Percentiles rank a stretch among this genome's conserved stretches.
Conservation (phyloP, 257 asterid genomes). For the Salvia rosmarinus region DNA sequence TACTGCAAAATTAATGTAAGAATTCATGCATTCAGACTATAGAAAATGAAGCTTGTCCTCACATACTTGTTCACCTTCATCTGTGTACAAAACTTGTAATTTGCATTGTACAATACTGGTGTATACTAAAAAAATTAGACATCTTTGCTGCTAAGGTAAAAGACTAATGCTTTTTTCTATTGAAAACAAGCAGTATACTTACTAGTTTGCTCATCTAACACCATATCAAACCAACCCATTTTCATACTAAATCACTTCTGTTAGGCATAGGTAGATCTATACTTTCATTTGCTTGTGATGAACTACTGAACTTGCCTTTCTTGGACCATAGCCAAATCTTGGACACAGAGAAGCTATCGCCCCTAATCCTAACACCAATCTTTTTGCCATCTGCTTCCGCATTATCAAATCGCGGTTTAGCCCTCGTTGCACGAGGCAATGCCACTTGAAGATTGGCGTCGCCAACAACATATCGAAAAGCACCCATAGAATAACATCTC, state of each 20-base stretch:
- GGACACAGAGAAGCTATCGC: conserved; percentile 71
- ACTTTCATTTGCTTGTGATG: conserved; percentile 34
- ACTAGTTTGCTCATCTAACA: background rate
- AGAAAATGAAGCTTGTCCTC: background rate
- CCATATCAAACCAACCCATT: background rate
- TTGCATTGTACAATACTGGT: background rate
- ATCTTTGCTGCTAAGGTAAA: background rate
- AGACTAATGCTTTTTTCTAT: background rate
- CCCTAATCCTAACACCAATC: conserved; percentile 51
- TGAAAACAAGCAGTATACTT: conserved; percentile 8
- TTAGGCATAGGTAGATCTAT: conserved; percentile 33
- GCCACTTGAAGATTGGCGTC: conserved; percentile 50
- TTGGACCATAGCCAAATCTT: conserved; percentile 80
- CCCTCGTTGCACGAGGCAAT: conserved; percentile 28
- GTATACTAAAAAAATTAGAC: background rate
- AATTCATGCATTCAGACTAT: background rate
- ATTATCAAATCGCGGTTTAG: conserved; percentile 1
- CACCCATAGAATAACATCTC: conserved; percentile 73
- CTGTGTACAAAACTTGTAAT: conserved; percentile 1
- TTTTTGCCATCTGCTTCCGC: conserved; percentile 47
- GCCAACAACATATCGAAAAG: conserved; percentile 58
- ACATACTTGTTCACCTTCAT: background rate
- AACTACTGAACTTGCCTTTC: conserved; percentile 39
- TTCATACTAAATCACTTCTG: conserved; percentile 38
- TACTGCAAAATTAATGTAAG: background rate